Percentiles rank a stretch among this genome's conserved stretches.
Conservation (phyloP, 164 flowering plant species). For the Vitis vinifera region ASM3070453v1 NC_081809.1:3936501-3937000, state of each 20-base stretch:
- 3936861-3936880: conserved; percentile 30
- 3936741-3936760: conserved; percentile 42
- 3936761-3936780: conserved; percentile 46
- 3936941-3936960: conserved; percentile 35
- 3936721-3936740: conserved; percentile 63
- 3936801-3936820: conserved; percentile 75
- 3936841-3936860: conserved; percentile 40
- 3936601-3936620: conserved; percentile 61
- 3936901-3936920: conserved; percentile 40
- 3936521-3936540: conserved; percentile 39
- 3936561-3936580: conserved; percentile 53
- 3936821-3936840: conserved; percentile 35
- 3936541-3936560: conserved; percentile 40
- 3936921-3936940: conserved; percentile 24
- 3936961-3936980: conserved; percentile 28
- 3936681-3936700: conserved; percentile 84
- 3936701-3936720: conserved; percentile 68
- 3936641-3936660: conserved; percentile 62
- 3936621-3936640: conserved; percentile 48
- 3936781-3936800: conserved; percentile 40
- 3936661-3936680: conserved; percentile 51
- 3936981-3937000: conserved; percentile 30
- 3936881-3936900: conserved; percentile 50
- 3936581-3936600: conserved; percentile 42
- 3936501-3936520: conserved; percentile 54